Conservation (phyloP, 768 basidiomycete genomes). For the Suillus lakei region DNA sequence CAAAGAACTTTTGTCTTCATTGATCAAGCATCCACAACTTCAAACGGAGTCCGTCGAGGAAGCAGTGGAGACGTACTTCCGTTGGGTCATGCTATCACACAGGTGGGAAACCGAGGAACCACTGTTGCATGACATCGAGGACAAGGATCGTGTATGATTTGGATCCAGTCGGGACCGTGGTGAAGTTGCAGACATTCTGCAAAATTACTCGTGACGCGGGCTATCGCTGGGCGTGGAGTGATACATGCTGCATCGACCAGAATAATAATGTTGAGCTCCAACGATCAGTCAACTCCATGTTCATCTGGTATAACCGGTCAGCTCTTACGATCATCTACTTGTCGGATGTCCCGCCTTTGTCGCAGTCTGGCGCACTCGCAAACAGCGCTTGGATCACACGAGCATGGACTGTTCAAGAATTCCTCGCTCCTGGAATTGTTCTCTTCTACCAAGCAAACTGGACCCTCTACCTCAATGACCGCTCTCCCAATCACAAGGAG, state of each 20-base stretch:
- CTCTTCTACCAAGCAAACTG: conserved; percentile 6
- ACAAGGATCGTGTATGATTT: conserved; percentile 1
- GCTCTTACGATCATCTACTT: conserved; percentile 7
- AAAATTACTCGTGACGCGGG: background rate
- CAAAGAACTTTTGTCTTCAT: background rate
- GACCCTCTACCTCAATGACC: background rate
- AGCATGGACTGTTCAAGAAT: conserved; percentile 8
- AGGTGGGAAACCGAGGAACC: conserved; percentile 7
- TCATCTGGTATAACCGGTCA: conserved; percentile 4
- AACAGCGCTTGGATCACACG: background rate
- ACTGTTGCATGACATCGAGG: background rate
- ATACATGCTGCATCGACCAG: conserved; percentile 20
- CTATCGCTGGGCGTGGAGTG: conserved; percentile 13
- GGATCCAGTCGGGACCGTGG: background rate
- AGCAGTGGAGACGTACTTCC: conserved; percentile 4
- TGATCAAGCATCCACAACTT: background rate
- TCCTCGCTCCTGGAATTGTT: background rate
- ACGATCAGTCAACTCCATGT: conserved; percentile 7
- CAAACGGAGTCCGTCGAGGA: conserved; percentile 1
- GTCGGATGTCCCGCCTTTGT: conserved; percentile 3
- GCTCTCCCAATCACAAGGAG: conserved; percentile 1
- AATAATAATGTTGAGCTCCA: conserved; percentile 15
- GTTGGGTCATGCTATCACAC: conserved; percentile 9
- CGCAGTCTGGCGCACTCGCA: background rate
- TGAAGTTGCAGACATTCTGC: conserved; percentile 11